phyloP scores from a whole-genome alignment of 2,329 filamentous ascomycete genomes.

The Colletotrichum salicis region DNA sequence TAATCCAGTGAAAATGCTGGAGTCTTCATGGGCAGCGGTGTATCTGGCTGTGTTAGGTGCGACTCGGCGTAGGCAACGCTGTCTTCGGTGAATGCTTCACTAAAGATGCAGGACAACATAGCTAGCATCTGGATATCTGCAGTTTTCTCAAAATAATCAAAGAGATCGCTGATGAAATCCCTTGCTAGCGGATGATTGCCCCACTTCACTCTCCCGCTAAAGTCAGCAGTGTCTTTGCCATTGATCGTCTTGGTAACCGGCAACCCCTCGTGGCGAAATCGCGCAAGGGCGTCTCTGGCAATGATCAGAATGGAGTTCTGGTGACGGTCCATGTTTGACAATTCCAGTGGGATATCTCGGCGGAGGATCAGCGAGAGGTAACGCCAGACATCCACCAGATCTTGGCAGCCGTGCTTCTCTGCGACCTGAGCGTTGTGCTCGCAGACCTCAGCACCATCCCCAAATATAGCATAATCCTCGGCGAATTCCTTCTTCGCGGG shows the following conservation, averaged over 20 bases:
- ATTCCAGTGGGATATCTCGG: conserved; percentile 77
- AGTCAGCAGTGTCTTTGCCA: conserved; percentile 39
- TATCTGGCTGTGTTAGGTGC: conserved; percentile 67
- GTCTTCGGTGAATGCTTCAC: conserved; percentile 66
- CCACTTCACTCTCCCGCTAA: conserved; percentile 74
- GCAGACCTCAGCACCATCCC: conserved; percentile 83
- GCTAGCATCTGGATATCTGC: conserved; percentile 77
- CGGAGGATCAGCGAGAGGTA: conserved; percentile 82
- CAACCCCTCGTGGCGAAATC: conserved; percentile 41
- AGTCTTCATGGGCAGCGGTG: conserved; percentile 72
- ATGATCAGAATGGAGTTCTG: conserved; percentile 74
- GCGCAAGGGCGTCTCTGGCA: conserved; percentile 69
- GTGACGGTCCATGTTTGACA: conserved; percentile 65
- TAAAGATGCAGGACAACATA: conserved; percentile 77
- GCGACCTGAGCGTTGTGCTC: conserved; percentile 85
- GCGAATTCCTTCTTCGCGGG: conserved; percentile 84
- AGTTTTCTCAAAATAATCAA: conserved; percentile 69
- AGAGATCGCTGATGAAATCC: conserved; percentile 70
- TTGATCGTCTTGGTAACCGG: conserved; percentile 25
- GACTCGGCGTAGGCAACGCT: conserved; percentile 68
- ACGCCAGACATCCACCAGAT: conserved; percentile 85
- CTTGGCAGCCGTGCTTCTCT: conserved; percentile 73
- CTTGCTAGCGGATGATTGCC: conserved; percentile 72
- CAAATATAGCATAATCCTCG: conserved; percentile 83
- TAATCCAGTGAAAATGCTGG: conserved; percentile 75